Conservation (phyloP, 1,284 basidiomycete species). For the Cystobasidium pallidum region DNA sequence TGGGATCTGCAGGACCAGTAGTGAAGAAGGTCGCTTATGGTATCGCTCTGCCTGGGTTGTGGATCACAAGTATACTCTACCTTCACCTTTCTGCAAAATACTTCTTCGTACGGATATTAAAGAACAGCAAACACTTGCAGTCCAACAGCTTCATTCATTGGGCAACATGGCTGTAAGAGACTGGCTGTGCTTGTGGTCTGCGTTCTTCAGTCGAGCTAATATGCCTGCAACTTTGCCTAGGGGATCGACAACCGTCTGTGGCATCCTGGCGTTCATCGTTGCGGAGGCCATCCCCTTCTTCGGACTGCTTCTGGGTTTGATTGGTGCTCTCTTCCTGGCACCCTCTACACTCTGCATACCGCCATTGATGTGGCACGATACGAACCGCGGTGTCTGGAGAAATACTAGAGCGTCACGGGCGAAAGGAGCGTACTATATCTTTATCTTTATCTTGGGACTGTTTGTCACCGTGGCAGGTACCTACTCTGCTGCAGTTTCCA, state of each 20-base stretch:
- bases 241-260: neutral
- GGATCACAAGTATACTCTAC: constrained; percentile 53
- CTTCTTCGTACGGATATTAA: constrained; percentile 66
- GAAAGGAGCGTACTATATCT: constrained; percentile 49
- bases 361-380: constrained; percentile 50
- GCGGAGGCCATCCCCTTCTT: constrained; percentile 65
- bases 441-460: constrained; percentile 54
- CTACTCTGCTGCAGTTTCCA: constrained; percentile 55
- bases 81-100: constrained; percentile 66
- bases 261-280: constrained; percentile 56
- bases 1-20: constrained; percentile 57
- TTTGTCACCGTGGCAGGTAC: constrained; percentile 57
- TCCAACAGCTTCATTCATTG: constrained; percentile 65
- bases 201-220: no score
- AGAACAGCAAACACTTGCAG: constrained; percentile 65
- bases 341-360: constrained; percentile 21
- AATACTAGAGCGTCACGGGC: constrained; percentile 40
- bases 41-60: constrained; percentile 55
- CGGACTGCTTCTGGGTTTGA: constrained; percentile 61
- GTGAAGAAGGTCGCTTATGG: constrained; percentile 58
- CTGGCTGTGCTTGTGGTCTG: no score
- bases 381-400: constrained; percentile 48
- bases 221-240: neutral
- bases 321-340: constrained; percentile 58
- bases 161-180: constrained; percentile 62